phyloP scores from a whole-genome alignment of 371 early-diverging fungal genomes.

The Nematocida ausubeli region DNA sequence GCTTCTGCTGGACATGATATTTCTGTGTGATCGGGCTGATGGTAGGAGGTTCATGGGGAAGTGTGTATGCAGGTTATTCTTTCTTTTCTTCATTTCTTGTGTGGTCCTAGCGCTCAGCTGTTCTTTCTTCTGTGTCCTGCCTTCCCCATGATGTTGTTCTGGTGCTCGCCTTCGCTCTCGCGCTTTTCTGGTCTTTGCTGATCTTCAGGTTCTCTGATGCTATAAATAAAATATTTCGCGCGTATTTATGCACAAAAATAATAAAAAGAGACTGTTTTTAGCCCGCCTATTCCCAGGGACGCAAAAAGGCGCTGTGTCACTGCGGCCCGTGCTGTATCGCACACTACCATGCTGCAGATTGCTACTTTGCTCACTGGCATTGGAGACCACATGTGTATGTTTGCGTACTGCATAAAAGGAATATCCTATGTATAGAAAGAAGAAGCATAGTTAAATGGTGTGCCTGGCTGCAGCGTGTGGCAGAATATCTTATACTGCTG shows the following conservation, averaged over 20 bases:
- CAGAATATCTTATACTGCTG: too few relatives aligned
- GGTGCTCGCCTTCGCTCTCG: background rate
- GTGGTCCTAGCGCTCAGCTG: background rate
- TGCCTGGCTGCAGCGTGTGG: too few relatives aligned
- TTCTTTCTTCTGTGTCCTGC: background rate
- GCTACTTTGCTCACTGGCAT: too few relatives aligned
- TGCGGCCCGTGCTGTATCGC: too few relatives aligned
- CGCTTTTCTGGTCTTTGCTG: background rate
- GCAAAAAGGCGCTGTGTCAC: too few relatives aligned
- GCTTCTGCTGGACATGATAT: too few relatives aligned
- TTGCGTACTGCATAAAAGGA: too few relatives aligned
- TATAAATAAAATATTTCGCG: background rate
- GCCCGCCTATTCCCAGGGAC: too few relatives aligned
- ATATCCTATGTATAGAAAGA: too few relatives aligned
- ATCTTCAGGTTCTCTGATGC: background rate
- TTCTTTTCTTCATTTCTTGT: background rate
- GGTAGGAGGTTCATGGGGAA: background rate
- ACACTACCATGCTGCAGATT: too few relatives aligned
- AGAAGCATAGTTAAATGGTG: too few relatives aligned
- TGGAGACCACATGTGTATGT: too few relatives aligned
- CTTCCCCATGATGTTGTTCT: background rate
- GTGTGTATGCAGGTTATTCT: background rate
- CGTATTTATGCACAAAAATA: background rate
- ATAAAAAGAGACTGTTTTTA: background rate
- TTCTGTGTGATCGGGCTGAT: background rate